Evolutionary conservation across 257 asterid species (phyloP).

Genomic region (Fraxinus excelsior): DNA sequence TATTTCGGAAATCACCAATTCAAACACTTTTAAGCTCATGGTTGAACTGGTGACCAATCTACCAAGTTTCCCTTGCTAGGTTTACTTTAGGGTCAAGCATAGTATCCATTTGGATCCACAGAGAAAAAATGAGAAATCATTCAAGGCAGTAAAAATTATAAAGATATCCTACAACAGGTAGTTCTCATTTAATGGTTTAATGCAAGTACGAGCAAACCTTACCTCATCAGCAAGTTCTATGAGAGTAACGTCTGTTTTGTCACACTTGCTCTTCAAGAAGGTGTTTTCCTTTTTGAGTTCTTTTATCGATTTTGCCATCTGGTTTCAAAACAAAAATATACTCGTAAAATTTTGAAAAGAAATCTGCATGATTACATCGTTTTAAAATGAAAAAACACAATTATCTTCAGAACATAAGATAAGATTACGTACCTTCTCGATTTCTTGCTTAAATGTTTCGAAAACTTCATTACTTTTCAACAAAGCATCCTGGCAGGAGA

Average conservation of each 20-base stretch:
- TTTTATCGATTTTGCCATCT: conserved; percentile 94
- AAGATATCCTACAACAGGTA: neutral
- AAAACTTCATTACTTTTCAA: conserved; percentile 95
- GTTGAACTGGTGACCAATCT: neutral
- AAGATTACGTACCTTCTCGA: conserved; percentile 67
- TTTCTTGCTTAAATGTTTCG: conserved; percentile 94
- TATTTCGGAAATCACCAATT: neutral
- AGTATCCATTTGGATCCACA: neutral
- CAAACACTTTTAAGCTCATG: neutral
- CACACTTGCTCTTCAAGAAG: conserved; percentile 78
- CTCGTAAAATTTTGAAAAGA: neutral
- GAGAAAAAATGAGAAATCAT: neutral
- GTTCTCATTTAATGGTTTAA: neutral
- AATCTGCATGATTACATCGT: neutral
- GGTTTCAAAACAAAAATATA: conserved; percentile 24
- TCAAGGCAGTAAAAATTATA: neutral
- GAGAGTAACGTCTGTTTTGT: conserved; percentile 79
- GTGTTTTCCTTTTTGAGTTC: conserved; percentile 87
- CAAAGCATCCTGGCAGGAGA: conserved; percentile 83
- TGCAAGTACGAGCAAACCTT: neutral
- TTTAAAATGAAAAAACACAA: conserved; percentile 1
- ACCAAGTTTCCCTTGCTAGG: neutral
- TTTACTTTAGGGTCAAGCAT: neutral
- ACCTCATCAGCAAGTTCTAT: conserved; percentile 96
- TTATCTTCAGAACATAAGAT: neutral